phyloP scores from a whole-genome alignment of 495 filamentous ascomycete genomes.

The Aspergillus bridgeri region DNA sequence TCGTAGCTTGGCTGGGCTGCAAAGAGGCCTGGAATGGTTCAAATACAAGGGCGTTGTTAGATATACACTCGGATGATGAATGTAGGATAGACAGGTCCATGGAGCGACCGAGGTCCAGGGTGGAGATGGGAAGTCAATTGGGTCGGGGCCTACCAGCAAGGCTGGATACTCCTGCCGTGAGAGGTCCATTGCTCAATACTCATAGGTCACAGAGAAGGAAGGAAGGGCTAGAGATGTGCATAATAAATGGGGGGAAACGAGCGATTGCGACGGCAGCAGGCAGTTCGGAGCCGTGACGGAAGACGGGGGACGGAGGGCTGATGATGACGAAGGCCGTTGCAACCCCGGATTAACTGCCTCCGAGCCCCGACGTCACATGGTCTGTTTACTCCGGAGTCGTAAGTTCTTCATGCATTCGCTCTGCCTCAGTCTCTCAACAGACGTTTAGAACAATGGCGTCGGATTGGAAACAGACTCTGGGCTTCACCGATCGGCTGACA shows the following conservation, averaged over 20 bases:
- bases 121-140: constrained; percentile 3
- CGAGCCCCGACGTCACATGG: neutral
- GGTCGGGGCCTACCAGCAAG: constrained; percentile 71
- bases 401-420: no score
- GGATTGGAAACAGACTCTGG: constrained; percentile 38
- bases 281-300: neutral
- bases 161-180: constrained; percentile 92
- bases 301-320: neutral
- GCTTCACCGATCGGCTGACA: constrained; percentile 51
- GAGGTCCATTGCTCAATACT: constrained; percentile 61
- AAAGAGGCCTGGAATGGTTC: constrained; percentile 63
- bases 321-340: neutral
- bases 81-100: neutral
- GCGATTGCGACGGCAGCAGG: neutral
- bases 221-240: constrained; percentile 30
- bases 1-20: constrained; percentile 80
- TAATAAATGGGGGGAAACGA: constrained; percentile 25
- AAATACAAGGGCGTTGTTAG: constrained; percentile 7
- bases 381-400: neutral
- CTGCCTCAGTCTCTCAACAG: no score
- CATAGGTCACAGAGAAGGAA: constrained; percentile 23
- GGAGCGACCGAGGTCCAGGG: neutral
- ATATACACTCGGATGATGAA: neutral
- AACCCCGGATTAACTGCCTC: neutral
- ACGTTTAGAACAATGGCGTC: constrained; percentile 24